Conservation (phyloP, 2,329 filamentous ascomycete species). For the Rhynchosporium agropyri region DNA sequence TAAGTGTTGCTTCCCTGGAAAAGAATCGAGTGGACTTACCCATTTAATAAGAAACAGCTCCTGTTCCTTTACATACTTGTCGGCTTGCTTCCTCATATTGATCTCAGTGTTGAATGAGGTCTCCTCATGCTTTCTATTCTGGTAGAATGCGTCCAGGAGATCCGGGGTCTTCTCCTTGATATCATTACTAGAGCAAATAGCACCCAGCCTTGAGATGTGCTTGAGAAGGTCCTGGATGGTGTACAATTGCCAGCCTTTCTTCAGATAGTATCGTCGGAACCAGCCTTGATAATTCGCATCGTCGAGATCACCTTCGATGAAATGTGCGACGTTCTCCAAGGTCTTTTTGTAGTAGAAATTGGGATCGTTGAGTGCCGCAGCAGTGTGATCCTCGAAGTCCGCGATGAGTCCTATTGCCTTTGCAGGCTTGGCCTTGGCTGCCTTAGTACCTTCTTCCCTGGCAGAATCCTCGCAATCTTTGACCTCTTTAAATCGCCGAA, state of each 20-base stretch:
- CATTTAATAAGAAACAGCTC: slow-evolving; percentile 90
- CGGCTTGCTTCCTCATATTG: slow-evolving; percentile 85
- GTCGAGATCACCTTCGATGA: slow-evolving; percentile 80
- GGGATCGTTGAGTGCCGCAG: slow-evolving; percentile 57
- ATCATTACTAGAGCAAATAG: slow-evolving; percentile 82
- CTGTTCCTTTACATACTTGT: slow-evolving; percentile 89
- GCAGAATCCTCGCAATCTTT: slow-evolving; percentile 79
- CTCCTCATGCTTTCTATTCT: slow-evolving; percentile 77
- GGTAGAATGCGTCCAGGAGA: slow-evolving; percentile 83
- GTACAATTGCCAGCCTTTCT: slow-evolving; percentile 90
- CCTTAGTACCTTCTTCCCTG: slow-evolving; percentile 70
- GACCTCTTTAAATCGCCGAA: slow-evolving; percentile 78
- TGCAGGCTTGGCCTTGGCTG: slow-evolving; percentile 77
- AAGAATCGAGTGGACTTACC: slow-evolving; percentile 61
- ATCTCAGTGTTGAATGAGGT: slow-evolving; percentile 91
- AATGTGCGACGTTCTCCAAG: slow-evolving; percentile 82
- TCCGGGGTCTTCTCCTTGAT: slow-evolving; percentile 92
- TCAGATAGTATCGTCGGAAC: slow-evolving; percentile 87
- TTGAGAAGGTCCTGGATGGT: slow-evolving; percentile 87
- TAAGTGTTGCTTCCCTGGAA: not conserved
- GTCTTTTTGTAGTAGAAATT: slow-evolving; percentile 82
- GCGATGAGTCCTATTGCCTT: slow-evolving; percentile 82
- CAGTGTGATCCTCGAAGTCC: slow-evolving; percentile 75
- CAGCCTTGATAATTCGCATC: slow-evolving; percentile 85
- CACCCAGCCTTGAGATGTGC: slow-evolving; percentile 77